Base-by-base conservation (phyloP, 441 rosid species). In the Gossypium trilobum region DNA sequence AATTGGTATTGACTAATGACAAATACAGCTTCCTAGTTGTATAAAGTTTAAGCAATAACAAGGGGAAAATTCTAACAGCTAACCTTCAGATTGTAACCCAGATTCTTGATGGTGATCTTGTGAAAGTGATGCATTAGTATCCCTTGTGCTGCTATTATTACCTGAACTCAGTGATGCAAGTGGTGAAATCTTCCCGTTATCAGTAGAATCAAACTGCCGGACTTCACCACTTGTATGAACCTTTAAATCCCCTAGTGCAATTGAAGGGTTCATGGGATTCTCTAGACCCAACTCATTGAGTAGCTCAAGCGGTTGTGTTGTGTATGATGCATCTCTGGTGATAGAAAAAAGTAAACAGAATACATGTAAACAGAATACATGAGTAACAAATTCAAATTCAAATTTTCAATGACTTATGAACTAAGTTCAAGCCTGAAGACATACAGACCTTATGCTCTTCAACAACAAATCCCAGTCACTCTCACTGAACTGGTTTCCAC, bases 221-320 rank as follows among this genome's bases (percentile, higher is more conserved):
- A 11, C 42, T 71, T 75, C 82, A 75, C 56, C 85, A 80, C 78
- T 81, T 8, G 71, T 92, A 8, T 10, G 31, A 56, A 9, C 60
- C 29, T 56, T 56, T 69, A 82, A 73, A 70, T 79, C 82, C 33
- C 51, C 56, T 13, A 20, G 14, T 52, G 55, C 10, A 25, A 51
- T 22, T 33, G 73, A 51, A 62, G 78, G 82, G 36, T 75, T 82
- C 70, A 75, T 85, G 39, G 84, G 73, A 67, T 76, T 83, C 69
- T 91, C 98, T 39, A 92, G 81, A 63, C 85, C 88, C 85, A 85
- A 82, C 57, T 85, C 89, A 85, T 90, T 93, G 78, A 95, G 95
- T 74, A 95, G 87, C 90, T 95, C 99, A 80, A 95, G 86, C 7
- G 98, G 99, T 76, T 95, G 99, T 11, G 99, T 95, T 67, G 98